Evolutionary conservation across 495 filamentous ascomycete species (phyloP).

Genomic region (Penicillium ochrochloron): DNA sequence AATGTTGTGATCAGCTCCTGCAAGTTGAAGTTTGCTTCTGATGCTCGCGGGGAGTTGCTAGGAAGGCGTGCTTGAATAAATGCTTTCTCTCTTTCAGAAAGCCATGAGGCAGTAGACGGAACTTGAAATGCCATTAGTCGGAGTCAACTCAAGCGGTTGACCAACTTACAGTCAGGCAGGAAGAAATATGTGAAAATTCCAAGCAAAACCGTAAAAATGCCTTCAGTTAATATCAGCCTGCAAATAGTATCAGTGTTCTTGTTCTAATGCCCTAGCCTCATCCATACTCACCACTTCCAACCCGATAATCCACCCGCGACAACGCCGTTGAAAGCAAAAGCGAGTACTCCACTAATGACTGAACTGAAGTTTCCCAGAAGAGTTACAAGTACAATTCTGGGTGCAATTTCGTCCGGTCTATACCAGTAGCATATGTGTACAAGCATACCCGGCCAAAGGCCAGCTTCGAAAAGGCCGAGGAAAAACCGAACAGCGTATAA

Average conservation of each 20-base stretch:
- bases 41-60: conserved; percentile 1
- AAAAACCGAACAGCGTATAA: neutral
- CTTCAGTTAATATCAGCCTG: conserved; percentile 1
- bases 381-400: neutral
- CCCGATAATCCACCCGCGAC: neutral
- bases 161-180: neutral
- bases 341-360: neutral
- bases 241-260: neutral
- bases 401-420: neutral
- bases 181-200: neutral
- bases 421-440: neutral
- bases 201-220: neutral
- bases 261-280: neutral
- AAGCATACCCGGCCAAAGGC: neutral
- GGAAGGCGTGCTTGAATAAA: conserved; percentile 1
- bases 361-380: neutral
- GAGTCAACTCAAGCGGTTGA: neutral
- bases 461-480: neutral
- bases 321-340: neutral
- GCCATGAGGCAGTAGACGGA: neutral
- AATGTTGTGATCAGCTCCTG: neutral
- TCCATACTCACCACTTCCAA: neutral
- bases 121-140: neutral
- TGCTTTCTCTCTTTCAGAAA: neutral
- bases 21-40: neutral